Evolutionary conservation across 1,284 basidiomycete genomes (phyloP), one percentile per base, ranked within the genome.

Genomic region (Sutorius eximius): DNA sequence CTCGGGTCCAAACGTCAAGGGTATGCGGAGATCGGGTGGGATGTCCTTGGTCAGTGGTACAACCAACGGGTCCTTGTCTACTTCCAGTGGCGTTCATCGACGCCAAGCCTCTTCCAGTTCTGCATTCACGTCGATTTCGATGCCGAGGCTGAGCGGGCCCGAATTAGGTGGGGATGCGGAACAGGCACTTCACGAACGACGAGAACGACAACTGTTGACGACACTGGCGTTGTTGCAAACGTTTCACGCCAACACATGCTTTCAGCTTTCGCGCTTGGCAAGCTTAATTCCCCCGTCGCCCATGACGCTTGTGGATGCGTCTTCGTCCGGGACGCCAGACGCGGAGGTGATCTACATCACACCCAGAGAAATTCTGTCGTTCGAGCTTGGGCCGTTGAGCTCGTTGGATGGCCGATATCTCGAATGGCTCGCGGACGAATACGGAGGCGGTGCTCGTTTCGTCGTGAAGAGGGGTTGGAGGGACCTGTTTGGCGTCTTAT

Each of bases 361-460:
- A 3, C 80, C 86, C 10, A 82, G 78, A 62, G 87, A 90, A 55
- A 72, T 91, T 8, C 56, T 82, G 16, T 74, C 81, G 18, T 84
- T 91, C 46, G 87, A 88, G 64, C 77, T 91, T 1, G 85, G 87
- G 2, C 84, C 87, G 11, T 71, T 89, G 57, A 91, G 88, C 61
- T 73, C 75, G 10, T 65, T 84, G 44, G 89, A 91, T 60, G 83
- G 79, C 22, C 75, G 75, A 41, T 91, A 90, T 65, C 71, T 91
- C 22, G 87, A 88, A 65, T 91, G 87, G 88, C 73, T 92, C 12
- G 81, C 75, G 3, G 77, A 78, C 45, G 86, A 87, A 67, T 87
- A 87, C 57, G 81, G 77, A 6, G 74, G 75, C 9, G 80, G 78
- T 1, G 65, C 66, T 45, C 71, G 70, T 51, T 68, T 79, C 20